Conservation (phyloP, 2,329 filamentous ascomycete species). For the Alternaria conjuncta region DNA sequence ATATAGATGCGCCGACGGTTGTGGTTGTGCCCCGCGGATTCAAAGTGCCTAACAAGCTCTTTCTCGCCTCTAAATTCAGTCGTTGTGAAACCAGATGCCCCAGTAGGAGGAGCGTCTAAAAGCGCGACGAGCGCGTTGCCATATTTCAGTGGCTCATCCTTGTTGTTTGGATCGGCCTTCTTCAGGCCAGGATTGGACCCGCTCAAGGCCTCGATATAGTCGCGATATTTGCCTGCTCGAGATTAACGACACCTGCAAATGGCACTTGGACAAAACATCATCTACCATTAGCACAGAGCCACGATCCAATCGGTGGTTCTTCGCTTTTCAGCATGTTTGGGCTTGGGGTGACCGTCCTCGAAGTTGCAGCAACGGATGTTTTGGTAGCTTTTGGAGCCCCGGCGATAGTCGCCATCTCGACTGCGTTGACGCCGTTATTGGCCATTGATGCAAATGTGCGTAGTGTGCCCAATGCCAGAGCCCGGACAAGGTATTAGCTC, state of each 20-base stretch:
- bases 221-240: constrained; percentile 31
- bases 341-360: constrained; percentile 7
- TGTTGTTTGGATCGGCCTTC: constrained; percentile 41
- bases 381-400: neutral
- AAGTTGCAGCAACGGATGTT: neutral
- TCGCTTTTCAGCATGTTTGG: neutral
- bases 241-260: constrained; percentile 7
- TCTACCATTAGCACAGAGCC: constrained; percentile 38
- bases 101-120: constrained; percentile 25
- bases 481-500: neutral
- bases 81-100: constrained; percentile 20
- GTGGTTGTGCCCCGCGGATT: constrained; percentile 9
- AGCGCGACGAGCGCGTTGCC: constrained; percentile 35
- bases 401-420: constrained; percentile 7
- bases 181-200: constrained; percentile 38
- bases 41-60: constrained; percentile 28
- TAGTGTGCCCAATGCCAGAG: neutral
- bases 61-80: constrained; percentile 19
- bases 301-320: constrained; percentile 22
- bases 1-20: constrained; percentile 36
- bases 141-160: constrained; percentile 17
- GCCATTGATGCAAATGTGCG: constrained; percentile 7
- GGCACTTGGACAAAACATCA: neutral
- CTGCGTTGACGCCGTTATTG: neutral
- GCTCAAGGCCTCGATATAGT: constrained; percentile 39